Conservation (phyloP, 371 early-diverging fungal genomes). For the Smittium mucronatum region DNA sequence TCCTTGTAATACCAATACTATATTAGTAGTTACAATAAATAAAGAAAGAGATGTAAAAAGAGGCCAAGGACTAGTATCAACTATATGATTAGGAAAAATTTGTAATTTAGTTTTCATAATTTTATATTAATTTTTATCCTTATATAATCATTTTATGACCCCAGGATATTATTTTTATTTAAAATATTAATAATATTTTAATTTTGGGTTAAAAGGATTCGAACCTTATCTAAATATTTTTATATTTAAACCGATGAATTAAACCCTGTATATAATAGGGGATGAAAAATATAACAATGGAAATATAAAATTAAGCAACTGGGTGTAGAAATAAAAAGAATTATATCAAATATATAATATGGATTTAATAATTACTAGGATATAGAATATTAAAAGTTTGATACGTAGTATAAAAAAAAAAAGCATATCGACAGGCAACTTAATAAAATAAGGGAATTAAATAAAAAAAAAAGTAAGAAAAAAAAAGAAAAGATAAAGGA, state of each 20-base stretch:
- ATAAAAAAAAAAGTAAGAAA: conserved; percentile 19
- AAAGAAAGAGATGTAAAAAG: conserved; percentile 26
- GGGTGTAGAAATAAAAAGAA: too few relatives aligned
- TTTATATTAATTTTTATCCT: conserved; percentile 4
- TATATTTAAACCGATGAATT: too few relatives aligned
- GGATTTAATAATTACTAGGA: too few relatives aligned
- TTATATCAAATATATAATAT: too few relatives aligned
- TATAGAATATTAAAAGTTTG: too few relatives aligned
- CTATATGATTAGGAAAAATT: conserved; percentile 12
- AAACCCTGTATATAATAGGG: too few relatives aligned
- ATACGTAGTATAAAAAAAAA: too few relatives aligned
- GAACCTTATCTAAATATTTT: neutral
- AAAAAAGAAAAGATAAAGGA: conserved; percentile 19
- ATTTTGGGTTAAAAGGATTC: conserved; percentile 9
- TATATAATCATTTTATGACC: neutral
- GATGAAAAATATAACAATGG: too few relatives aligned
- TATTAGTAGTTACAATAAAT: conserved; percentile 21
- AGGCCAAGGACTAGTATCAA: conserved; percentile 24
- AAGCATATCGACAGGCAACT: too few relatives aligned
- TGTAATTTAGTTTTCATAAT: conserved; percentile 12
- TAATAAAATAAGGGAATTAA: conserved; percentile 16
- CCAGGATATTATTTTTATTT: neutral
- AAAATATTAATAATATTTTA: neutral
- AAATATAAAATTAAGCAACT: too few relatives aligned
- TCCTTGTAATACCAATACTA: conserved; percentile 27